Percentiles rank a stretch among this genome's conserved stretches.
These are phyloP conservation scores for Samsoniella hepiali DNA, from an alignment of 2,329 filamentous ascomycete genomes.

Conservation along the genomic window DNA sequence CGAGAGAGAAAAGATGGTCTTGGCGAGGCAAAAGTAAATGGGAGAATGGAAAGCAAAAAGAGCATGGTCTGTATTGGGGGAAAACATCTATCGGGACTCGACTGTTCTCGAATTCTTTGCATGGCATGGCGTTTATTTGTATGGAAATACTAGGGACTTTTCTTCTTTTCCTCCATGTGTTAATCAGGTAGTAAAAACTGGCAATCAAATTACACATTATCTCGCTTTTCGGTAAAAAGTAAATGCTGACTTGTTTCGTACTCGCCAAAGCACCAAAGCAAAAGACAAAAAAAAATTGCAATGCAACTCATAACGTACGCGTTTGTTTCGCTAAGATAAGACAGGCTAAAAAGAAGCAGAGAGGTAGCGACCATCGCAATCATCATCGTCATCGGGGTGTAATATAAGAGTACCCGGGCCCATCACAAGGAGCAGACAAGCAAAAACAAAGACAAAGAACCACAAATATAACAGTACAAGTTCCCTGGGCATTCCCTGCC, in stretches of 20 bases:
- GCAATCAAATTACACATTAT: background rate
- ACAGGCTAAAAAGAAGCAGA: conserved; percentile 18
- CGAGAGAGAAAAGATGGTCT: conserved; percentile 90
- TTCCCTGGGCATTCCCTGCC: background rate
- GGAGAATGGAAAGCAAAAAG: background rate
- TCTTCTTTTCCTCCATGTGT: background rate
- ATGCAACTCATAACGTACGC: conserved; percentile 18
- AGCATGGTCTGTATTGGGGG: background rate
- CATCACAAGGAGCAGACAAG: background rate
- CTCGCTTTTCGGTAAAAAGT: background rate
- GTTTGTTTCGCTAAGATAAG: conserved; percentile 20
- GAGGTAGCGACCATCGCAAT: conserved; percentile 17
- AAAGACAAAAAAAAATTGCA: background rate
- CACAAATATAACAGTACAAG: background rate
- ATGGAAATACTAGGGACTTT: background rate
- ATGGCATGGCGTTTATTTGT: conserved; percentile 19
- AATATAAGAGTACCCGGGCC: background rate
- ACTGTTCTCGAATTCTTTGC: conserved; percentile 19
- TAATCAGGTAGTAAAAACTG: background rate
- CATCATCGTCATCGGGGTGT: conserved; percentile 10
- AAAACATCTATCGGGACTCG: conserved; percentile 8
- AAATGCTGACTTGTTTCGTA: background rate
- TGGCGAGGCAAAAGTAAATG: conserved; percentile 58
- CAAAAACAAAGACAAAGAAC: background rate
- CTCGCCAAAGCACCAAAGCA: background rate